Conservation (phyloP, 192 early-diverging fungal genomes). For the Anaeromyces robustus region DNA sequence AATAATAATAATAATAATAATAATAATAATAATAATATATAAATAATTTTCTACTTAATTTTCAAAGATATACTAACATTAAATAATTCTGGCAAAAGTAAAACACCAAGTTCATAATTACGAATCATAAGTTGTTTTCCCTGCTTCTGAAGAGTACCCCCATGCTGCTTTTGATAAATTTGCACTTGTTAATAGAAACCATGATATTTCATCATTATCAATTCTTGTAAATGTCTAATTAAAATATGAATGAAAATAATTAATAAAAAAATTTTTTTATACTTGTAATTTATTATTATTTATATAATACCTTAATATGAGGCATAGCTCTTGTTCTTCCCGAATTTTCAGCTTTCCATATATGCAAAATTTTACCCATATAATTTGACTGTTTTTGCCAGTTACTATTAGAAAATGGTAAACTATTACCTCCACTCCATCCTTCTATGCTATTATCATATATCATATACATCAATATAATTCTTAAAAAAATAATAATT, state of each 20-base stretch:
- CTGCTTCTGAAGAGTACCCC: constrained; percentile 39
- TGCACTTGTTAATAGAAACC: constrained; percentile 18
- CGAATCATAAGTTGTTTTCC: constrained; percentile 32
- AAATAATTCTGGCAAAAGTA: constrained; percentile 33
- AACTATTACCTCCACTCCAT: constrained; percentile 22
- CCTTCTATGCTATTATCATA: constrained; percentile 45
- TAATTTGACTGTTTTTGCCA: constrained; percentile 33
- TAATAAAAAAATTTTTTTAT: too few relatives aligned
- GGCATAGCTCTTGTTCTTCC: constrained; percentile 44
- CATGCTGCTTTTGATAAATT: constrained; percentile 57
- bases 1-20: too few relatives aligned
- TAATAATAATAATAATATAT: too few relatives aligned
- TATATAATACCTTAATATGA: constrained; percentile 40
- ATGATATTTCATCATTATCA: constrained; percentile 13
- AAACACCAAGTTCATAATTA: constrained; percentile 50
- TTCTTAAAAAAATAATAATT: too few relatives aligned
- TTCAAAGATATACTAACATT: constrained; percentile 20
- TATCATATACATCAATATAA: too few relatives aligned
- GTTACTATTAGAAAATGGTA: constrained; percentile 24
- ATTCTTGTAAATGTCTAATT: constrained; percentile 8
- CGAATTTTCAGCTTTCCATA: constrained; percentile 26
- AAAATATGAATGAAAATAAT: too few relatives aligned
- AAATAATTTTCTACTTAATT: too few relatives aligned
- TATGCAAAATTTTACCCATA: constrained; percentile 24
- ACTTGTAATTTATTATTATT: too few relatives aligned